These are phyloP conservation scores for Hyaloscypha variabilis DNA, from an alignment of 495 filamentous ascomycete genomes.

Conservation along the genomic window DNA sequence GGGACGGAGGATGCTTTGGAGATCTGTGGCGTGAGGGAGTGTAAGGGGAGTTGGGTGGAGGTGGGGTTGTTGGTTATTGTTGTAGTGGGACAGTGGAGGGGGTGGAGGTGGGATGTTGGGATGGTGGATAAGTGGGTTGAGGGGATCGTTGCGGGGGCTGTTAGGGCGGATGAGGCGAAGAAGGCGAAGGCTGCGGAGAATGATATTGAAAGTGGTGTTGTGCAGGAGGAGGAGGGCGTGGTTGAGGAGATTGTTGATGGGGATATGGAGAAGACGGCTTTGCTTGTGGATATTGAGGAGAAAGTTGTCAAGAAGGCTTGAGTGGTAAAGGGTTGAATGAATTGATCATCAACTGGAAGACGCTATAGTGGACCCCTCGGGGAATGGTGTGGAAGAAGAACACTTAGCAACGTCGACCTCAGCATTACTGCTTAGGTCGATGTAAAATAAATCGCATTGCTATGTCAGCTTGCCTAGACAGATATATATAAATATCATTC, in stretches of 20 bases:
- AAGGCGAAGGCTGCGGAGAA: background rate
- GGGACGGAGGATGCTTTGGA: background rate
- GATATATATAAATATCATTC: no score
- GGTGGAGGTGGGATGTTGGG: conserved; percentile 8
- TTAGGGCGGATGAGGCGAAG: background rate
- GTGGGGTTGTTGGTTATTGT: background rate
- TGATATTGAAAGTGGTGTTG: background rate
- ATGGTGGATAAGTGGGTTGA: conserved; percentile 10
- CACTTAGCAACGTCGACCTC: no score
- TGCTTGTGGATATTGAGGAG: background rate
- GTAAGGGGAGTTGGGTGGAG: conserved; percentile 8
- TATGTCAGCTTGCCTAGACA: no score
- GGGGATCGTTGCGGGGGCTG: background rate
- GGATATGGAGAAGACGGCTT: background rate
- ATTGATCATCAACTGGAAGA: no score
- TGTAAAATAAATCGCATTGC: no score
- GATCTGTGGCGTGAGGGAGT: conserved; percentile 4
- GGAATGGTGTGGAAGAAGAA: no score
- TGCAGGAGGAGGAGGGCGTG: background rate
- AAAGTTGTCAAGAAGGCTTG: background rate
- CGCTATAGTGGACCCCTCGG: no score
- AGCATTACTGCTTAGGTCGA: no score
- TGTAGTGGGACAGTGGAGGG: conserved; percentile 3
- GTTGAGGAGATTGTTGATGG: background rate
- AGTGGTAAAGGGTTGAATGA: no score